A percentile compares a stretch with the other conserved stretches of the same genome.
These are phyloP conservation scores for Talaromyces sp. DNA, from an alignment of 2,329 filamentous ascomycete genomes.

Conservation along the genomic window DNA sequence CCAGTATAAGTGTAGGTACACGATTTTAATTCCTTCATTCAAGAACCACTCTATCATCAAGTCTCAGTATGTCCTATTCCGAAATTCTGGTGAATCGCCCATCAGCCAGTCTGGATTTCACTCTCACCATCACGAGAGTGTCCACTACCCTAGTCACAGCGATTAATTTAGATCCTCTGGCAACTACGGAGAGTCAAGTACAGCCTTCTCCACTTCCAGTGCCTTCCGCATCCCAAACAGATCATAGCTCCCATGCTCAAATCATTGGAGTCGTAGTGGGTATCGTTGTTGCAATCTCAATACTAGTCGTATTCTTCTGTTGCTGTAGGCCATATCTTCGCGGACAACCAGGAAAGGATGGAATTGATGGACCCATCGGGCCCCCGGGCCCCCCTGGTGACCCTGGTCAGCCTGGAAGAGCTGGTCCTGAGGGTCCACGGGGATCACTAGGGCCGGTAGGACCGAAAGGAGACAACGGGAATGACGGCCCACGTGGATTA, in stretches of 20 bases:
- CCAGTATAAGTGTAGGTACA: no score
- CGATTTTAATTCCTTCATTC: no score
- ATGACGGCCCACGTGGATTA: background rate
- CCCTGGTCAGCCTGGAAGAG: background rate
- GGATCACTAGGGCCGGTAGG: background rate
- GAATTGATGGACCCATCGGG: background rate
- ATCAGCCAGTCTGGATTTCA: constrained; percentile 3
- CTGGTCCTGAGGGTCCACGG: background rate
- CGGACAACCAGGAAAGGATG: background rate
- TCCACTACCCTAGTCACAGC: constrained; percentile 8
- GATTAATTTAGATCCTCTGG: background rate
- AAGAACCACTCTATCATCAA: background rate
- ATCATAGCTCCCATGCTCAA: background rate
- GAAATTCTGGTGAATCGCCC: background rate
- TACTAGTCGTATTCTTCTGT: background rate
- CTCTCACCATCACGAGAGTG: constrained; percentile 3
- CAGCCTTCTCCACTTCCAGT: constrained; percentile 1
- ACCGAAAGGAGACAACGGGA: background rate
- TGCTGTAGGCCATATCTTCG: background rate
- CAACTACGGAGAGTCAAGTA: background rate
- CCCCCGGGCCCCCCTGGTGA: background rate
- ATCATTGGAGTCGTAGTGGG: constrained; percentile 5
- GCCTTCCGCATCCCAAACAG: background rate
- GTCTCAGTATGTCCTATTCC: background rate
- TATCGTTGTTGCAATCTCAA: background rate